Conservation (phyloP, 257 asterid genomes). For the Cruciata laevipes region DNA sequence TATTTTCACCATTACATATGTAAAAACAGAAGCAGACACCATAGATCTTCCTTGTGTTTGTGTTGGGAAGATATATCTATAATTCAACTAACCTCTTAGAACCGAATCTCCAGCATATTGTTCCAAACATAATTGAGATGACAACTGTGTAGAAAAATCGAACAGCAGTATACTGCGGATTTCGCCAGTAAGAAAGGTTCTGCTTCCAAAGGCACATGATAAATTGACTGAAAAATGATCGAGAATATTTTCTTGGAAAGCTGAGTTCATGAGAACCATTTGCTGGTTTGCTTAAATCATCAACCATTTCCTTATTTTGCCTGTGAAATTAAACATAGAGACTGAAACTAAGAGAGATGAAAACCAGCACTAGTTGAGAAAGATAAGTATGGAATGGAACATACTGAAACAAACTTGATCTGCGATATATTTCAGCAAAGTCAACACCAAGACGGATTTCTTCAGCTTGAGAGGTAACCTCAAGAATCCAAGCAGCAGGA, state of each 20-base stretch:
- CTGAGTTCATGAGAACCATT: slow-evolving; percentile 53
- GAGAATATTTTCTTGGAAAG: slow-evolving; percentile 64
- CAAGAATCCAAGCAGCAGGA: slow-evolving; percentile 95
- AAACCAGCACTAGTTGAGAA: not conserved
- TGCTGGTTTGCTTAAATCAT: slow-evolving; percentile 61
- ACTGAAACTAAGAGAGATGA: slow-evolving; percentile 8
- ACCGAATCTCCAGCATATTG: slow-evolving; percentile 87
- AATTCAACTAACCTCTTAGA: slow-evolving; percentile 52
- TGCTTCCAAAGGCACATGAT: slow-evolving; percentile 89
- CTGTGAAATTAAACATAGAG: slow-evolving; percentile 29
- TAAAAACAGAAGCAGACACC: not conserved
- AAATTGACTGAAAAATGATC: slow-evolving; percentile 57
- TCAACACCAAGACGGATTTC: slow-evolving; percentile 69
- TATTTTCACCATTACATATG: not conserved
- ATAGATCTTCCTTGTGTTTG: too few species aligned
- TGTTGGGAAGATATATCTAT: not conserved
- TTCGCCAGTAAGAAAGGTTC: slow-evolving; percentile 87
- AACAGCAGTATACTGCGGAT: slow-evolving; percentile 92
- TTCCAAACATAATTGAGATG: slow-evolving; percentile 83
- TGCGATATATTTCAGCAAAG: slow-evolving; percentile 74
- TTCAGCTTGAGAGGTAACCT: slow-evolving; percentile 69
- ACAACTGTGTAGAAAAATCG: slow-evolving; percentile 84
- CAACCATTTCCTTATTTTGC: slow-evolving; percentile 52
- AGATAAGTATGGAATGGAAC: slow-evolving; percentile 18
- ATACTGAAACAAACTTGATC: slow-evolving; percentile 62